Conservation (phyloP, 768 basidiomycete genomes). For the Royoungia palumana region DNA sequence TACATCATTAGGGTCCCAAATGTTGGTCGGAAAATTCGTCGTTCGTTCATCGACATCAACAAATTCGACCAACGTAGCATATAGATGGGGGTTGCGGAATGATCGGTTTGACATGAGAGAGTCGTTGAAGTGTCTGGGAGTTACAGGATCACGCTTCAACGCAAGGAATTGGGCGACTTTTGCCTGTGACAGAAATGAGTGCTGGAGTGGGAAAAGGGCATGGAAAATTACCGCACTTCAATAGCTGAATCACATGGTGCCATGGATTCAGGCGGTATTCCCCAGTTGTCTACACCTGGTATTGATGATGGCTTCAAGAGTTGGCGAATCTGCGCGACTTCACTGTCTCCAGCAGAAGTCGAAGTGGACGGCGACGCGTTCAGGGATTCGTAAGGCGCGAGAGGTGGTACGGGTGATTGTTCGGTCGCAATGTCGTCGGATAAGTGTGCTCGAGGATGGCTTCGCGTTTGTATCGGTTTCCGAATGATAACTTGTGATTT, state of each 20-base stretch:
- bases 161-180: slow-evolving; percentile 78
- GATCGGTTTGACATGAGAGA: slow-evolving; percentile 89
- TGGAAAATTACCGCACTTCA: slow-evolving; percentile 40
- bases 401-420: background rate
- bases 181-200: slow-evolving; percentile 42
- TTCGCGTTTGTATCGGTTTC: slow-evolving; percentile 44
- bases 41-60: slow-evolving; percentile 85
- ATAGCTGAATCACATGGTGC: slow-evolving; percentile 60
- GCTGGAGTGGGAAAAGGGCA: background rate
- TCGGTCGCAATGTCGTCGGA: slow-evolving; percentile 42
- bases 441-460: slow-evolving; percentile 47
- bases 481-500: slow-evolving; percentile 64
- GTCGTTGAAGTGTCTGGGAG: slow-evolving; percentile 92
- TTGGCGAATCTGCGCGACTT: slow-evolving; percentile 50
- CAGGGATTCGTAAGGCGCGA: slow-evolving; percentile 18
- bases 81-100: slow-evolving; percentile 96
- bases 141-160: slow-evolving; percentile 58
- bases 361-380: slow-evolving; percentile 11
- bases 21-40: slow-evolving; percentile 70
- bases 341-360: slow-evolving; percentile 36
- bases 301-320: slow-evolving; percentile 63
- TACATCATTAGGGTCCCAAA: slow-evolving; percentile 73
- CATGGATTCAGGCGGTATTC: slow-evolving; percentile 60
- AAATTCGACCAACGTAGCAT: slow-evolving; percentile 92
- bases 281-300: slow-evolving; percentile 67